Base-by-base conservation (phyloP, 1,139 yeast species). In the Kurtzmaniella quercitrusa region DNA sequence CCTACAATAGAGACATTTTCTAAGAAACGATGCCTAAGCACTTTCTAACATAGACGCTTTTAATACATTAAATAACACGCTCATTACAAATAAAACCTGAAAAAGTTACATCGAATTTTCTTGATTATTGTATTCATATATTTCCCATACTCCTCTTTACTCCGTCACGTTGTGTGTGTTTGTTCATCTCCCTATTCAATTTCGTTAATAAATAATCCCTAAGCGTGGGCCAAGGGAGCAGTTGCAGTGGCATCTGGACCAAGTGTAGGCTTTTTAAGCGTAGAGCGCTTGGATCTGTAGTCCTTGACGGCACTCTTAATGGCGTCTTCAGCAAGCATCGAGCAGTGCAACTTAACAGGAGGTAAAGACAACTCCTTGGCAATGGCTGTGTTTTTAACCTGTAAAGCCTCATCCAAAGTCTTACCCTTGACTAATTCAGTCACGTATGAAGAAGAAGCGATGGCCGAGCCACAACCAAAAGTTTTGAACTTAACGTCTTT, bases 261-360 rank as follows among this genome's bases (percentile, higher is more conserved):
- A 54, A 77, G 67, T 41, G 82, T 78, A 38, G 81, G 78, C 50
- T 61, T 60, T 47, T 60, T 63, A 34, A 52, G 50, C 36, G 51
- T 46, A 3, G 38, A 26, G 63, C 82, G 73, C 83, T 93, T 93
- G 42, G 89, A 66, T 65, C 81, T 80, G 76, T 91, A 93, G 64
- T 93, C 98, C 71, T 88, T 89, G 56, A 93, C 93, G 17, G 98
- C 98, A 42, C 93, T 84, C 75, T 93, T 91, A 65, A 93, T 93
- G 45, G 98, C 98, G 60, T 93, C 98, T 67, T 93, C 98, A 12
- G 98, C 98, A 61, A 93, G 76, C 98, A 93, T 93, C 15, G 96
- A 88, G 66, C 98, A 93, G 65, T 93, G 98, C 57, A 93, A 77
- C 66, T 93, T 93, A 47, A 93, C 98, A 1, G 98, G 98, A 18